Evolutionary conservation across 371 early-diverging fungal species (phyloP).

Genomic region (Phascolomyces articulosus): DNA sequence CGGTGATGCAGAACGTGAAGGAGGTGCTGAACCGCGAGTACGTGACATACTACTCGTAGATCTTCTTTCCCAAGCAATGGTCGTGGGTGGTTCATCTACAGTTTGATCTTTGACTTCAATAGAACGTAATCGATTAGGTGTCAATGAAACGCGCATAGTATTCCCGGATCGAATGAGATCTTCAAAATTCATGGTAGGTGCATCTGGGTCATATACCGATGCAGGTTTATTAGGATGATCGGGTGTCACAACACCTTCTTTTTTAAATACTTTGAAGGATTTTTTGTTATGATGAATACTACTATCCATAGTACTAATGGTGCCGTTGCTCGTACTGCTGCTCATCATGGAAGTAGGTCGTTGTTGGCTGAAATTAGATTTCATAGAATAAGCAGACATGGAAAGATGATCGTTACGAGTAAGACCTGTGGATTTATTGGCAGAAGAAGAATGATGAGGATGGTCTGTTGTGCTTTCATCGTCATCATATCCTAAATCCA

Average conservation of each 20-base stretch:
- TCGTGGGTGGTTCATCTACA: slow-evolving; percentile 11
- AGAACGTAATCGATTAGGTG: slow-evolving; percentile 62
- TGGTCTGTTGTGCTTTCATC: slow-evolving; percentile 12
- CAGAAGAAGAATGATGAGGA: slow-evolving; percentile 5
- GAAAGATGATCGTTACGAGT: slow-evolving; percentile 13
- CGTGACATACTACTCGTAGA: slow-evolving; percentile 4
- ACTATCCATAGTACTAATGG: slow-evolving; percentile 17
- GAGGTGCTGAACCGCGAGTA: slow-evolving; percentile 10
- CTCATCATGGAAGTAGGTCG: slow-evolving; percentile 45
- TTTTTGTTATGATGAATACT: slow-evolving; percentile 34
- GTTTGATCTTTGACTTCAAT: slow-evolving; percentile 51
- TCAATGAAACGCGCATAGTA: slow-evolving; percentile 62
- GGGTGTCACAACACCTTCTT: slow-evolving; percentile 18
- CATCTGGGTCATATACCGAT: slow-evolving; percentile 29
- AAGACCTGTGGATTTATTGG: not conserved
- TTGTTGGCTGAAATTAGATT: slow-evolving; percentile 13
- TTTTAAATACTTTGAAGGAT: slow-evolving; percentile 46
- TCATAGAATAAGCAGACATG: slow-evolving; percentile 20
- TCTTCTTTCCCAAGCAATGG: slow-evolving; percentile 10
- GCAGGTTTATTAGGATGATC: not conserved
- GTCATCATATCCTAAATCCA: slow-evolving; percentile 39
- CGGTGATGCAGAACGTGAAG: slow-evolving; percentile 1
- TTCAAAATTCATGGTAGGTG: slow-evolving; percentile 52
- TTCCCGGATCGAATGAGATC: slow-evolving; percentile 58
- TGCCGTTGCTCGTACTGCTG: slow-evolving; percentile 25